These are phyloP conservation scores for Podospora bellae-mahoneyi DNA, from an alignment of 495 filamentous ascomycete species.

Conservation along the genomic window DNA sequence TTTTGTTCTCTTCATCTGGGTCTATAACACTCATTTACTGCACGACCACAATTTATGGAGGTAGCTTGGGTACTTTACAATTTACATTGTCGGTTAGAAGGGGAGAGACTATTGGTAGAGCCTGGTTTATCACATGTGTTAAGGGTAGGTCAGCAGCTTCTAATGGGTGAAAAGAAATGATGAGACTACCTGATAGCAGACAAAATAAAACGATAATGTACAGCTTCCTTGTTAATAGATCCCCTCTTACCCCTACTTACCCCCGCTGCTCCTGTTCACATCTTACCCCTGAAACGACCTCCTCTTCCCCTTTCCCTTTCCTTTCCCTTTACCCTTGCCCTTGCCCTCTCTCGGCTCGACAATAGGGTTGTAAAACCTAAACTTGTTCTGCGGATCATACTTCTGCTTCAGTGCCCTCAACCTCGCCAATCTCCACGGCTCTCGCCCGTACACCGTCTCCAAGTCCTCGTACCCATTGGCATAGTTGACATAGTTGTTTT, in stretches of 20 bases:
- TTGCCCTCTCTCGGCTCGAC: neutral
- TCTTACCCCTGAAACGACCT: neutral
- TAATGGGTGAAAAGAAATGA: no score
- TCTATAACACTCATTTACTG: neutral
- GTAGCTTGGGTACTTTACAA: no score
- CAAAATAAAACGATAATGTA: no score
- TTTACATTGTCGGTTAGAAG: no score
- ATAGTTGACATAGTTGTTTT: slow-evolving; percentile 46
- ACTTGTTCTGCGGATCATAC: slow-evolving; percentile 41
- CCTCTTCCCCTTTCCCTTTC: neutral
- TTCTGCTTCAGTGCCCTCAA: slow-evolving; percentile 38
- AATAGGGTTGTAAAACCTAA: slow-evolving; percentile 46
- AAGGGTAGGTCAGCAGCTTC: no score
- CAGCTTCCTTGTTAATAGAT: no score
- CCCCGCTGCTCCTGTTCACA: neutral
- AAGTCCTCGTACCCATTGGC: slow-evolving; percentile 41
- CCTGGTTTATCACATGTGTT: no score
- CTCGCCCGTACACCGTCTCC: slow-evolving; percentile 44
- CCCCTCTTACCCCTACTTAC: neutral
- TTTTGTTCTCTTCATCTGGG: neutral
- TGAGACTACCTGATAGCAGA: no score
- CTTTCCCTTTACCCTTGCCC: neutral
- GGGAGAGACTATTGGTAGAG: no score
- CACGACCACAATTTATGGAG: no score
- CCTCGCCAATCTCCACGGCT: slow-evolving; percentile 40